Percentiles rank a stretch among this genome's conserved stretches.
phyloP scores from a whole-genome alignment of 2,329 filamentous ascomycete genomes.

The Pestalotiopsis sp. region DNA sequence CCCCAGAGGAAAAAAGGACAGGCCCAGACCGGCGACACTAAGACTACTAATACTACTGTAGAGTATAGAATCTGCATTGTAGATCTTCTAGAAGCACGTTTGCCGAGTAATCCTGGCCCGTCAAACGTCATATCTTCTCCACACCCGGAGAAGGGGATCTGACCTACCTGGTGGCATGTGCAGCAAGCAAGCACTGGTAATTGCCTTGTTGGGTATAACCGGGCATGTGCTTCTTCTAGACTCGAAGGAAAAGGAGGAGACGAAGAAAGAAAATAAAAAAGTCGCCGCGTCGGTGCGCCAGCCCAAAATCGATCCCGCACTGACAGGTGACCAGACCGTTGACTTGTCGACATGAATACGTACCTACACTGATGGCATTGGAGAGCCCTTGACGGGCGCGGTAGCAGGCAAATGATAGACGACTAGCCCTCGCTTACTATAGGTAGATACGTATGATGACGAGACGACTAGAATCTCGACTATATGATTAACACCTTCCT shows the following conservation, averaged over 20 bases:
- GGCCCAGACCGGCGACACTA: not conserved
- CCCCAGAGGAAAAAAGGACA: not conserved
- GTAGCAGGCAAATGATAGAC: no score
- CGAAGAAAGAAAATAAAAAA: not conserved
- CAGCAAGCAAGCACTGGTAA: not conserved
- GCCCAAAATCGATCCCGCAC: slow-evolving; percentile 2
- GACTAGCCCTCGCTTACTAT: no score
- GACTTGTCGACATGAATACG: not conserved
- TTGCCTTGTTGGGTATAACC: not conserved
- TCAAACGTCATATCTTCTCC: not conserved
- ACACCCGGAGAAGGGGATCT: not conserved
- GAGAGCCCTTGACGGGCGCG: no score
- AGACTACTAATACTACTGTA: not conserved
- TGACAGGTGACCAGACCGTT: not conserved
- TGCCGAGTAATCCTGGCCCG: not conserved
- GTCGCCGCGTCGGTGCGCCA: not conserved
- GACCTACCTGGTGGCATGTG: not conserved
- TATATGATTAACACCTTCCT: not conserved
- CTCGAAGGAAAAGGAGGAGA: not conserved
- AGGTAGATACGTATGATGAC: not conserved
- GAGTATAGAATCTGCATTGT: not conserved
- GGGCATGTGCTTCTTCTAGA: not conserved
- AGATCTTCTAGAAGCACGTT: not conserved
- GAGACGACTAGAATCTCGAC: not conserved
- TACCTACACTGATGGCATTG: not conserved